Base-by-base conservation (phyloP, 257 asterid genomes). In the Plantago ovata region DNA sequence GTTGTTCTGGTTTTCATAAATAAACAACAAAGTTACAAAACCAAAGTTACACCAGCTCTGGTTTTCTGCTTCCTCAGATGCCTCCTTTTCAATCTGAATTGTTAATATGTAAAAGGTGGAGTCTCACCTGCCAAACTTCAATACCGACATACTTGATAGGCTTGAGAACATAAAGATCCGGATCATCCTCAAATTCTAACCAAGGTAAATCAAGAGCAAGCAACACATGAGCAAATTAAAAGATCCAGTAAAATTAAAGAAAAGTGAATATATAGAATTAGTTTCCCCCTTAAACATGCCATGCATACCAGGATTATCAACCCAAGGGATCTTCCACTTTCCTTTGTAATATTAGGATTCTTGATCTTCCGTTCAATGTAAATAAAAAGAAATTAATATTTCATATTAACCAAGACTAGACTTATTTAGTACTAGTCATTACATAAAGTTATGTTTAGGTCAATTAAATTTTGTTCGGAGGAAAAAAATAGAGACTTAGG, bases 331-430 rank as follows among this genome's bases (percentile, higher is more conserved):
- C 81, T 74, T 90, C 97, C 97, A 90, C 76, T 90, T 86, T 61
- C 97, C 97, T 80, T 86, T 82, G 64, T 90, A 90, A 64, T n/a
- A n/a, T 86, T 82, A 21, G 97, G 97, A 66, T 90, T 90, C 82
- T 90, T 90, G 73, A 87, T 84, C 76, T 60, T 84, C 98, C 84
- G 81, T 43, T 33, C n/a, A n/a, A n/a, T n/a, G n/a, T n/a, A n/a
- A n/a, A n/a, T n/a, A n/a, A n/a, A n/a, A n/a, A n/a, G n/a, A n/a
- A n/a, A n/a, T n/a, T n/a, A n/a, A n/a, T n/a, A n/a, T n/a, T n/a
- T n/a, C n/a, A n/a, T 56, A 50, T 43, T 38, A 32, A 65, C 64
- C 50, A 62, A 33, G 14, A 21, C n/a, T n/a, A n/a, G n/a, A n/a
- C n/a, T n/a, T n/a, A n/a, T n/a, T n/a, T n/a, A n/a, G n/a, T n/a